Percentiles rank a stretch among this genome's conserved stretches.
These are phyloP conservation scores for Oenanthe sinensis DNA, from an alignment of 129 eudicot genomes.

Conservation along the genomic window DNA sequence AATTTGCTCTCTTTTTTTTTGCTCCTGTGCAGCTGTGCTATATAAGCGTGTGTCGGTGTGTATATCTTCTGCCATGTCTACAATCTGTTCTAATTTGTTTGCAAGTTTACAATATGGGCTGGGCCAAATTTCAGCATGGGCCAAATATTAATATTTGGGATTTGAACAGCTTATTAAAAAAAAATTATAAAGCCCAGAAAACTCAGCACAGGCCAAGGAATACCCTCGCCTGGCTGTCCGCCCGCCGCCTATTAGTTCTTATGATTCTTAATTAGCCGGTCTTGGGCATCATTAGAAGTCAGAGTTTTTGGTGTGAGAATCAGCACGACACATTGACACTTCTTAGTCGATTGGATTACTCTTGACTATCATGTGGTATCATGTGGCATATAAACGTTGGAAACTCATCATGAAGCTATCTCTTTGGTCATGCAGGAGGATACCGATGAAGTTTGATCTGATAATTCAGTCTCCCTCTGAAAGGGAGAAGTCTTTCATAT, in stretches of 20 bases:
- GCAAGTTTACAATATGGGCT: too few relatives aligned
- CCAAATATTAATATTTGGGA: too few relatives aligned
- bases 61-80: too few relatives aligned
- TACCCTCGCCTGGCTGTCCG: too few relatives aligned
- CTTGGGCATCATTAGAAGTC: not conserved
- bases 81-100: too few relatives aligned
- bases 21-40: too few relatives aligned
- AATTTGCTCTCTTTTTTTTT: too few relatives aligned
- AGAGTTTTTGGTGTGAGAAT: not conserved
- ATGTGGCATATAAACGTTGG: not conserved
- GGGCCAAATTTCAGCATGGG: too few relatives aligned
- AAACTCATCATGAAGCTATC: not conserved
- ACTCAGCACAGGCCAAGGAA: too few relatives aligned
- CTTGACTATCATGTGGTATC: not conserved
- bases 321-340: not conserved
- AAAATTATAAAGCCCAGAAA: too few relatives aligned
- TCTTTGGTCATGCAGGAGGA: conserved; percentile 4
- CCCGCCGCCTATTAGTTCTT: not conserved
- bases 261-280: not conserved
- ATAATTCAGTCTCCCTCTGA: not conserved
- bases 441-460: not conserved
- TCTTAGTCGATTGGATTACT: not conserved
- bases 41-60: too few relatives aligned
- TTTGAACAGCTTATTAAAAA: too few relatives aligned
- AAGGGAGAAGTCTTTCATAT: not conserved